phyloP scores from a whole-genome alignment of 2,329 filamentous ascomycete genomes.

The Colletotrichum trifolii region DNA sequence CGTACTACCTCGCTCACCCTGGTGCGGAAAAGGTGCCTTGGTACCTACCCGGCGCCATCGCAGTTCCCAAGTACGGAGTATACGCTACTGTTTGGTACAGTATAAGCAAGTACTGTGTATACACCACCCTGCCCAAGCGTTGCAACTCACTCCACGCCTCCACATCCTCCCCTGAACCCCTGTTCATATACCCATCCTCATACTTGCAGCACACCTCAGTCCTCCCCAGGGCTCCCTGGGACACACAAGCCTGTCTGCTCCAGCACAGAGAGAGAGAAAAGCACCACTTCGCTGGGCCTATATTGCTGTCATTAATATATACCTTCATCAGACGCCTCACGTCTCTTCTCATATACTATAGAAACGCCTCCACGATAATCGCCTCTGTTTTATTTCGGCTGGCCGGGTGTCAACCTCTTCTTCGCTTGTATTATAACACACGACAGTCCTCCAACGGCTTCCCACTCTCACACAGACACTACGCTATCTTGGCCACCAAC shows the following conservation, averaged over 20 bases:
- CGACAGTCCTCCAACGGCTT: slow-evolving; percentile 9
- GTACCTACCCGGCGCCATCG: slow-evolving; percentile 7
- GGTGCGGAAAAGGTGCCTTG: slow-evolving; percentile 1
- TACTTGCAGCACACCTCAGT: slow-evolving; percentile 5
- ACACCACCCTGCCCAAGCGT: slow-evolving; percentile 19
- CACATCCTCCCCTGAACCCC: slow-evolving; percentile 36
- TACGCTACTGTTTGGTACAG: too few species aligned
- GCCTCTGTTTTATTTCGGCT: slow-evolving; percentile 15
- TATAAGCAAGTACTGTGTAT: too few species aligned
- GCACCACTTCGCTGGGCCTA: slow-evolving; percentile 36
- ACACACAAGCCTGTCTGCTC: slow-evolving; percentile 16
- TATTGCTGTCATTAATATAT: slow-evolving; percentile 41
- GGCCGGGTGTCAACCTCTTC: slow-evolving; percentile 26
- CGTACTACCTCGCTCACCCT: slow-evolving; percentile 27
- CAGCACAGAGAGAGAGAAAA: slow-evolving; percentile 22
- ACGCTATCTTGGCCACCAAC: slow-evolving; percentile 10
- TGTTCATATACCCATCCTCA: slow-evolving; percentile 35
- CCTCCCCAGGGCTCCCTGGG: slow-evolving; percentile 29
- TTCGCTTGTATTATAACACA: slow-evolving; percentile 30
- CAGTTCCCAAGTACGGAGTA: too few species aligned
- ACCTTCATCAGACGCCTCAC: slow-evolving; percentile 39
- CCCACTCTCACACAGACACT: slow-evolving; percentile 6
- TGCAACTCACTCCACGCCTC: slow-evolving; percentile 38
- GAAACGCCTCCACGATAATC: slow-evolving; percentile 36
- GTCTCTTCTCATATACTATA: slow-evolving; percentile 27